Percentiles rank a stretch among this genome's conserved stretches.
phyloP scores from a whole-genome alignment of 192 early-diverging fungal species.

The Chytriomyces confervae region DNA sequence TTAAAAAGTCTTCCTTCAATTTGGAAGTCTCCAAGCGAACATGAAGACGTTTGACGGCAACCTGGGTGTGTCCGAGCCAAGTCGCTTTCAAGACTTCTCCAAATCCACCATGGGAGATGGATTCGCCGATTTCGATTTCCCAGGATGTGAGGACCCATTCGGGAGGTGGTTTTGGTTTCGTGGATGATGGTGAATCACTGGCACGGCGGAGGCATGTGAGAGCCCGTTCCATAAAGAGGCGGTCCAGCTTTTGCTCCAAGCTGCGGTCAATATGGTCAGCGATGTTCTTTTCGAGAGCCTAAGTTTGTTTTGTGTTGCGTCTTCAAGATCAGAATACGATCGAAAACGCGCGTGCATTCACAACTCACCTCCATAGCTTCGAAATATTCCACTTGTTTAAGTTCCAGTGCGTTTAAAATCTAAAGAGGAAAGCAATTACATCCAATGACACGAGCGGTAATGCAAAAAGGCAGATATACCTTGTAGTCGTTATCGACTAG shows the following conservation, averaged over 20 bases:
- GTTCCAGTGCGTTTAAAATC: conserved; percentile 32
- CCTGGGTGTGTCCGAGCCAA: conserved; percentile 43
- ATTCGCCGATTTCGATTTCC: conserved; percentile 43
- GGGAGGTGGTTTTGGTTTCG: not conserved
- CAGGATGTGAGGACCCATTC: conserved; percentile 46
- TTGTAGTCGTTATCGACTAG: conserved; percentile 43
- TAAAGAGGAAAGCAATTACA: not conserved
- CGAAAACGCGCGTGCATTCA: conserved; percentile 26
- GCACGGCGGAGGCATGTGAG: conserved; percentile 30
- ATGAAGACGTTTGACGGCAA: conserved; percentile 45
- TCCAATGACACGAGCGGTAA: too few species aligned
- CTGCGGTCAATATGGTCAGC: conserved; percentile 19
- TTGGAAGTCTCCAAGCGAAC: conserved; percentile 38
- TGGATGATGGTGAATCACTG: not conserved
- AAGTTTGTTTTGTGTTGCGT: too few species aligned
- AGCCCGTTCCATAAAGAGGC: conserved; percentile 38
- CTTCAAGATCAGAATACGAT: conserved; percentile 14
- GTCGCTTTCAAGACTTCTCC: conserved; percentile 42
- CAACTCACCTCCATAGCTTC: conserved; percentile 40
- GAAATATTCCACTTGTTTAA: conserved; percentile 40
- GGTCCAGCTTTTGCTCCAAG: conserved; percentile 33
- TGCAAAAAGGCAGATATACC: not conserved
- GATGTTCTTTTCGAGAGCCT: conserved; percentile 41
- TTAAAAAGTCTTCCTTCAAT: conserved; percentile 38
- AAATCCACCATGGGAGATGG: conserved; percentile 45